Percentiles rank a stretch among this genome's conserved stretches.
Conservation (phyloP, 1,284 basidiomycete species). For the Chalciporus sp. region DNA sequence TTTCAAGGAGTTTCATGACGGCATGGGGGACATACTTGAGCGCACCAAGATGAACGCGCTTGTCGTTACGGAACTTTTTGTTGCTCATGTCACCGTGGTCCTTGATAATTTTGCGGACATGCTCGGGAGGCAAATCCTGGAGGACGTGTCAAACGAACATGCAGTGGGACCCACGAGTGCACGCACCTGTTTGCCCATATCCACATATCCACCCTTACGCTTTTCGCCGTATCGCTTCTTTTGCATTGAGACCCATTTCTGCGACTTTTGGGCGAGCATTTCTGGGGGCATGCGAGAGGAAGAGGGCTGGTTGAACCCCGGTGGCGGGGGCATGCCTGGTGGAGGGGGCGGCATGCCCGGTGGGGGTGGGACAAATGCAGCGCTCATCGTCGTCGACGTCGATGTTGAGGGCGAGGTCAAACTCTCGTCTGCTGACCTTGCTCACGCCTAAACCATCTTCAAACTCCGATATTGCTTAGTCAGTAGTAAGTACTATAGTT, state of each 20-base stretch:
- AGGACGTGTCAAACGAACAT: slow-evolving; percentile 6
- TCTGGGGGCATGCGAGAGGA: slow-evolving; percentile 73
- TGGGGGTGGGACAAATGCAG: slow-evolving; percentile 41
- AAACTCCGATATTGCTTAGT: slow-evolving; percentile 20
- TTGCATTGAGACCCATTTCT: slow-evolving; percentile 95
- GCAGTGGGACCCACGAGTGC: slow-evolving; percentile 13
- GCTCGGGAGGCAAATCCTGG: slow-evolving; percentile 88
- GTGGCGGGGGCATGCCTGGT: slow-evolving; percentile 58
- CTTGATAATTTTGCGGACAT: slow-evolving; percentile 97
- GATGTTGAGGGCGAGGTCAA: slow-evolving; percentile 34
- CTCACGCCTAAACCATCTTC: slow-evolving; percentile 9
- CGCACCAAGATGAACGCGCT: slow-evolving; percentile 97
- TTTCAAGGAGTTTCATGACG: slow-evolving; percentile 98
- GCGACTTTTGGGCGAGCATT: slow-evolving; percentile 80
- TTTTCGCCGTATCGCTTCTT: slow-evolving; percentile 89
- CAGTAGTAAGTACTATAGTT: background rate
- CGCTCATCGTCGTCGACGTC: slow-evolving; percentile 40
- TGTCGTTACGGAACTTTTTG: slow-evolving; percentile 97
- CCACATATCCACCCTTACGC: slow-evolving; percentile 85
- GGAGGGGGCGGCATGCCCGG: slow-evolving; percentile 66
- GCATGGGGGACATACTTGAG: slow-evolving; percentile 99
- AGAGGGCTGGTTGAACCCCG: slow-evolving; percentile 50
- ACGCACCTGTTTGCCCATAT: slow-evolving; percentile 89
- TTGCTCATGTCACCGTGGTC: slow-evolving; percentile 98
- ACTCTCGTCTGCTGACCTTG: slow-evolving; percentile 20